Evolutionary conservation across 2,329 filamentous ascomycete genomes (phyloP).

Genomic region (Pseudogymnoascus sp.): DNA sequence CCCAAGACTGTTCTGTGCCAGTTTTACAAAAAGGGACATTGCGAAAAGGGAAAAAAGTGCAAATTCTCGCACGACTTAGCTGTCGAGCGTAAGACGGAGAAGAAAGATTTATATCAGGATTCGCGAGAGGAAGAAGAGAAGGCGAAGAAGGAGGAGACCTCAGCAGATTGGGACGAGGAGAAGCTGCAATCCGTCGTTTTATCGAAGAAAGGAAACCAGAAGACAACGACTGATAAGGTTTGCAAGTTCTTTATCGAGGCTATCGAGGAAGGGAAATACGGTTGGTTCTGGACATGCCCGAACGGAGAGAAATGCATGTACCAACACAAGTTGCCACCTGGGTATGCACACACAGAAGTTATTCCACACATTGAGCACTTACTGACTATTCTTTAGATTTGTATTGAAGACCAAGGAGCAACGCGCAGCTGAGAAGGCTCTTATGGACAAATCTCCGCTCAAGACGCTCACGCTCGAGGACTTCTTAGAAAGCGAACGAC

Average conservation of each 20-base stretch:
- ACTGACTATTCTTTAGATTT: slow-evolving; percentile 54
- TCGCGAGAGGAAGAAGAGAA: slow-evolving; percentile 64
- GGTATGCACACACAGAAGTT: slow-evolving; percentile 51
- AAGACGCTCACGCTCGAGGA: slow-evolving; percentile 94
- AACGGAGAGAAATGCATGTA: slow-evolving; percentile 99
- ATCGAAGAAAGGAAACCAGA: slow-evolving; percentile 95
- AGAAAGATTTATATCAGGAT: slow-evolving; percentile 87
- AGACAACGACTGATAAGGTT: slow-evolving; percentile 93
- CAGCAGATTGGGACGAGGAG: slow-evolving; percentile 96
- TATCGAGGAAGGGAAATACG: slow-evolving; percentile 97
- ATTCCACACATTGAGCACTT: background rate
- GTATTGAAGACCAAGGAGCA: slow-evolving; percentile 97
- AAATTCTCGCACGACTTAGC: slow-evolving; percentile 93
- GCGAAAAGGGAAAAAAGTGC: slow-evolving; percentile 95
- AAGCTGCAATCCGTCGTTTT: slow-evolving; percentile 84
- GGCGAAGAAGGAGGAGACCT: slow-evolving; percentile 81
- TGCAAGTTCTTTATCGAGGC: slow-evolving; percentile 98
- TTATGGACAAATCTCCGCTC: slow-evolving; percentile 91
- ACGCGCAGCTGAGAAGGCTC: slow-evolving; percentile 85
- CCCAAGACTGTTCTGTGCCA: slow-evolving; percentile 96
- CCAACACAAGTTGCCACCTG: slow-evolving; percentile 87
- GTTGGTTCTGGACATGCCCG: slow-evolving; percentile 98
- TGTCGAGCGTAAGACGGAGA: slow-evolving; percentile 84
- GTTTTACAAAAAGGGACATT: slow-evolving; percentile 95
- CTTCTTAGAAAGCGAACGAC: slow-evolving; percentile 90